Evolutionary conservation across 1,284 basidiomycete species (phyloP), one percentile per base, ranked within the genome.

Genomic region (Boletus sp.): DNA sequence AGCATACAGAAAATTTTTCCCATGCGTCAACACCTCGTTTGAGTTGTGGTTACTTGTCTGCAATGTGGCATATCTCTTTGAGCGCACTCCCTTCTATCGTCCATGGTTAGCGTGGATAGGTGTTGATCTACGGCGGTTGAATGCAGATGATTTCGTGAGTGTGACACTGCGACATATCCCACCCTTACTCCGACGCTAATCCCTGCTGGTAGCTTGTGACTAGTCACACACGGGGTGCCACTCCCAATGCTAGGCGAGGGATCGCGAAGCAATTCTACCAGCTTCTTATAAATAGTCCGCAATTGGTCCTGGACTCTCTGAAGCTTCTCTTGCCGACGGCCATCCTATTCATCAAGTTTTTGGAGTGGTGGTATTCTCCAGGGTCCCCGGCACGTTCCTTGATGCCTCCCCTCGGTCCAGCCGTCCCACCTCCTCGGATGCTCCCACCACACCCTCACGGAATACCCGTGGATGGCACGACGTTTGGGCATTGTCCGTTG

Each of bases 301-400:
- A 74, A 38, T 65, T 84, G 36, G 57, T 88, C 8, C 73, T 91
- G 32, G 84, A 90, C 61, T 91, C 86, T 2, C 73, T 94, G 39
- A 84, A 87, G 56, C 74, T 95, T 38, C 77, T 94, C 13, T 78
- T 96, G 9, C 93, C 96, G 2, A 89, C 90, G 4, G 85, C 92
- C 29, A 94, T 99, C 52, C 96, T 99, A 68, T 88, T 93, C 65
- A 80, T 99, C 74, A 97, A 96, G 69, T 95, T 99, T 68, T 75
- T 97, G 26, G 94, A 99, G 70, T 99, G 96, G 94, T 99, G 96
- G 94, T 99, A 98, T 68, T 95, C 93, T 14, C 91, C 94, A 8
- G 81, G 82, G 25, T 97, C 94, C 3, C 94, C 94, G n/a, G 79
- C 86, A 54, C 76, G 82, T 48, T 75, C 81, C 37, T 62, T 87